Percentiles rank a stretch among this genome's conserved stretches.
Evolutionary conservation across 1,284 basidiomycete genomes (phyloP).

Genomic region (Porodaedalea pini): DNA sequence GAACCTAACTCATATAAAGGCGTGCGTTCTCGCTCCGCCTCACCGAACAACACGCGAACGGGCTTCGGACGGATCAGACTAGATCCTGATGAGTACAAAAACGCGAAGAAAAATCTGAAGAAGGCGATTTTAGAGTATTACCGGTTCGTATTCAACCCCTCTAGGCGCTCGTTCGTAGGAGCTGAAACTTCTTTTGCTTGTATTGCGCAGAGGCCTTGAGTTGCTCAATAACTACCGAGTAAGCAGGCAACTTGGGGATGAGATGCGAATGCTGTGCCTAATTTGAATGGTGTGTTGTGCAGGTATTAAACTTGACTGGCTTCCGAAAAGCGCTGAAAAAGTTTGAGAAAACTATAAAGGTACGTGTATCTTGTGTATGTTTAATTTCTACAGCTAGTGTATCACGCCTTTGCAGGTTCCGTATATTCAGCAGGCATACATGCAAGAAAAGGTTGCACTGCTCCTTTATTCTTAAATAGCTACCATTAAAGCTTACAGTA

Average conservation of each 20-base stretch:
- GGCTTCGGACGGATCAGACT: constrained; percentile 7
- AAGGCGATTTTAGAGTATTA: constrained; percentile 86
- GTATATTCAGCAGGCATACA: constrained; percentile 66
- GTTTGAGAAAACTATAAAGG: constrained; percentile 83
- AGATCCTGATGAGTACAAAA: constrained; percentile 78
- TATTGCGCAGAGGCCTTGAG: constrained; percentile 56
- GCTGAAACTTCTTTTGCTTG: not conserved
- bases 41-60: not conserved
- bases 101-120: constrained; percentile 80
- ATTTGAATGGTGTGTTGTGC: constrained; percentile 8
- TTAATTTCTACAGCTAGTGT: too few relatives aligned
- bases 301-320: constrained; percentile 87
- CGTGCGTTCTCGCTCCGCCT: constrained; percentile 10
- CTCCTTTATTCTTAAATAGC: not conserved
- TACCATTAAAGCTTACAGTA: constrained; percentile 28
- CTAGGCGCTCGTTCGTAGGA: not conserved
- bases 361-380: constrained; percentile 28
- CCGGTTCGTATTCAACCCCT: constrained; percentile 45
- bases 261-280: not conserved
- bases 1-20: constrained; percentile 1
- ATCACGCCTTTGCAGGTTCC: not conserved
- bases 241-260: constrained; percentile 31
- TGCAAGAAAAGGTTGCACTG: constrained; percentile 62
- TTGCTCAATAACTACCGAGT: constrained; percentile 85
- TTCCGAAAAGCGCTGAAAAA: constrained; percentile 93